Evolutionary conservation across 352 stramenopile species (phyloP).

Genomic region (Halophytophthora polymorphica): DNA sequence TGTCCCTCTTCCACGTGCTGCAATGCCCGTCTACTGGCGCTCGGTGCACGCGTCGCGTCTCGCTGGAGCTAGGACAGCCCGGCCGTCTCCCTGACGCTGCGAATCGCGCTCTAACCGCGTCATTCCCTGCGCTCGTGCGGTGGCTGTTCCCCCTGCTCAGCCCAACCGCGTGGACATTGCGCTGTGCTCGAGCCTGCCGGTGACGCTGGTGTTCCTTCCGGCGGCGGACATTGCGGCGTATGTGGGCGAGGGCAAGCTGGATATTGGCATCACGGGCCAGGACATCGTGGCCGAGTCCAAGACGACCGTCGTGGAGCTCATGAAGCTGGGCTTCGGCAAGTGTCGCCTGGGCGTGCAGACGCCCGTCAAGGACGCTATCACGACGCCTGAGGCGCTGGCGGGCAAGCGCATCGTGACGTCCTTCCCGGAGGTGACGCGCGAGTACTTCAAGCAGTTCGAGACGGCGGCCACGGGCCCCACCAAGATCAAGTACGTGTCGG

Average conservation of each 20-base stretch:
- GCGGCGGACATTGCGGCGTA: constrained; percentile 97
- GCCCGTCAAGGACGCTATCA: constrained; percentile 87
- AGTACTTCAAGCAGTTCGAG: constrained; percentile 95
- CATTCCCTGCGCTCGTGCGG: background rate
- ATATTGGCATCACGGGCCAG: constrained; percentile 97
- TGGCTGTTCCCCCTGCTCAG: constrained; percentile 11
- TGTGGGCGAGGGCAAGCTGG: constrained; percentile 96
- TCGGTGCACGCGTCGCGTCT: no score
- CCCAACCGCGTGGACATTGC: constrained; percentile 91
- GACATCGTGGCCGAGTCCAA: constrained; percentile 92
- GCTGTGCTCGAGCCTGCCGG: constrained; percentile 90
- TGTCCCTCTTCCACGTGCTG: background rate
- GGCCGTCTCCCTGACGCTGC: no score
- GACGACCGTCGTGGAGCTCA: constrained; percentile 89
- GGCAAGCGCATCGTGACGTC: constrained; percentile 98
- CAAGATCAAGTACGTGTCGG: constrained; percentile 96
- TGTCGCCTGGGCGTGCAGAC: constrained; percentile 95
- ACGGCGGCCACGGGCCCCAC: constrained; percentile 44
- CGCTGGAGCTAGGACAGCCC: no score
- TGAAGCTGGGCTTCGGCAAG: constrained; percentile 95
- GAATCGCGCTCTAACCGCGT: no score
- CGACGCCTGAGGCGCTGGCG: constrained; percentile 75
- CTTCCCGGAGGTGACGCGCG: constrained; percentile 91
- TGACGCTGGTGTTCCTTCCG: constrained; percentile 97
- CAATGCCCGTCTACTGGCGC: no score